Evolutionary conservation across 345 rosid species (phyloP).

Genomic region (Eucalyptus sp.): DNA sequence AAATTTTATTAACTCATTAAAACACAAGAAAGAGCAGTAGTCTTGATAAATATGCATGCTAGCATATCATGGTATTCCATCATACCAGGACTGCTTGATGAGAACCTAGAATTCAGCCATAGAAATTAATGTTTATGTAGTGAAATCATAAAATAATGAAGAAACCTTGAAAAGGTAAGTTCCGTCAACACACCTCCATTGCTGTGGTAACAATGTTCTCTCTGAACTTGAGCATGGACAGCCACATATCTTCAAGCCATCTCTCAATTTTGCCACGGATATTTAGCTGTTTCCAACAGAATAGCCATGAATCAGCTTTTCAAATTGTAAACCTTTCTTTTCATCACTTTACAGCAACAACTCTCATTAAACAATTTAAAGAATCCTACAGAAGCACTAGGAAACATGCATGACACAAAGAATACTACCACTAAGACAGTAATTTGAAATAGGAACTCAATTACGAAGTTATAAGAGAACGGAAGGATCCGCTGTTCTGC

Average conservation of each 20-base stretch:
- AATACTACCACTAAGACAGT: not conserved
- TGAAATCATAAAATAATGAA: not conserved
- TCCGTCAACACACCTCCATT: conserved; percentile 40
- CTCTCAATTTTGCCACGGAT: conserved; percentile 56
- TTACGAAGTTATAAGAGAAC: not conserved
- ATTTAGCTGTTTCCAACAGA: conserved; percentile 28
- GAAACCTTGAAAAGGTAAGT: not conserved
- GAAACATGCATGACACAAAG: not conserved
- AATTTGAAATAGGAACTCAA: not conserved
- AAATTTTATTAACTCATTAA: not conserved
- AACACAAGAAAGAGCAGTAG: not conserved
- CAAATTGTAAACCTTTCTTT: not conserved
- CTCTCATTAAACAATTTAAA: not conserved
- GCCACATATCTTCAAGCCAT: conserved; percentile 80
- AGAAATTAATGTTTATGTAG: not conserved
- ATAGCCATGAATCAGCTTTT: not conserved
- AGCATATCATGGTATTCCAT: not conserved
- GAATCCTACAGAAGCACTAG: not conserved
- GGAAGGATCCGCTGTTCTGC: not conserved
- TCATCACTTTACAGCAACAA: not conserved
- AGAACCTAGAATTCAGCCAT: not conserved
- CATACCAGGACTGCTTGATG: not conserved
- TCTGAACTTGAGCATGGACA: conserved; percentile 75
- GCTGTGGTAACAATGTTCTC: conserved; percentile 50
- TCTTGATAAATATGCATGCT: not conserved